These are phyloP conservation scores for Eucalyptus albens DNA, from an alignment of 345 rosid species.

Conservation along the genomic window DNA sequence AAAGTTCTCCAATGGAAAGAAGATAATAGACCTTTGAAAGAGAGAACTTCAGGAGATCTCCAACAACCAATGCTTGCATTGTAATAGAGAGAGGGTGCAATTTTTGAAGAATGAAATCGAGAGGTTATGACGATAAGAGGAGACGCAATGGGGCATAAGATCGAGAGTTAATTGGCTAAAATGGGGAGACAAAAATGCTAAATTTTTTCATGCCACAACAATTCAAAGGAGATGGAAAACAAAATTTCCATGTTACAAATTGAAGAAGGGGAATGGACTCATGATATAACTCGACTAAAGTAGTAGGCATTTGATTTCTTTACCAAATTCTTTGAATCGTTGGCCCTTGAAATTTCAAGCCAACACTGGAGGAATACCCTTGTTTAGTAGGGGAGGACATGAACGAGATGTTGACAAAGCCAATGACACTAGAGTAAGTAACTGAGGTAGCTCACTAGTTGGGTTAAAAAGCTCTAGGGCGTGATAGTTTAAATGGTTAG, in stretches of 20 bases:
- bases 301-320: neutral
- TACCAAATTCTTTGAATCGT: too few species aligned
- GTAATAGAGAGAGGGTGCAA: neutral
- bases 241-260: neutral
- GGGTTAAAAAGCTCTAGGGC: neutral
- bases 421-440: neutral
- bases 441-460: neutral
- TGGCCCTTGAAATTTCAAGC: neutral
- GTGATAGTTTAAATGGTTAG: neutral
- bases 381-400: neutral
- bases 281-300: neutral
- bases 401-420: neutral
- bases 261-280: neutral
- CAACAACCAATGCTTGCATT: neutral
- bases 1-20: neutral
- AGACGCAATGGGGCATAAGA: neutral
- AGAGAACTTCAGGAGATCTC: neutral
- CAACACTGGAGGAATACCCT: neutral
- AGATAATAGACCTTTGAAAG: neutral
- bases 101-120: neutral
- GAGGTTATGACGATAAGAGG: neutral
- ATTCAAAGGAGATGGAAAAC: neutral
- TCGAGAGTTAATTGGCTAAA: neutral
- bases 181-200: neutral
- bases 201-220: neutral